phyloP scores from a whole-genome alignment of 352 stramenopile genomes.

The Phytophthora rubi region DNA sequence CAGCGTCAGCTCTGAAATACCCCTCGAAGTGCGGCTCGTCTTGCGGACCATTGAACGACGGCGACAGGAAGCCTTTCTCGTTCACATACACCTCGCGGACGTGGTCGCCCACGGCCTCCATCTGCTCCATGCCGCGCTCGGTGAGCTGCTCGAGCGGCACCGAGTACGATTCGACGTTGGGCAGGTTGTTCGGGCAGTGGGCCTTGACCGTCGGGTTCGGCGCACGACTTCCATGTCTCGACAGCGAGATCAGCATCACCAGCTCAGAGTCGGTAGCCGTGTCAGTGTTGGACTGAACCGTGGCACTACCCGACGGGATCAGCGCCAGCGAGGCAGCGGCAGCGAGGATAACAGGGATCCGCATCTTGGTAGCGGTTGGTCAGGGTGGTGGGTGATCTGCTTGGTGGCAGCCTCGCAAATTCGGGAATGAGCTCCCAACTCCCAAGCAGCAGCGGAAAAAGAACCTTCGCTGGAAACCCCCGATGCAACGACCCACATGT shows the following conservation, averaged over 20 bases:
- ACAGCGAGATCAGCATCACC: constrained; percentile 71
- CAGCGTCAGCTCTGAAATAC: constrained; percentile 77
- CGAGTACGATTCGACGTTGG: constrained; percentile 62
- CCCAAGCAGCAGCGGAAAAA: constrained; percentile 19
- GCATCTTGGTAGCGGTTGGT: constrained; percentile 33
- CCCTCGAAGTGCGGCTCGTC: constrained; percentile 68
- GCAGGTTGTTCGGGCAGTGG: constrained; percentile 70
- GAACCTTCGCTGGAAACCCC: constrained; percentile 27
- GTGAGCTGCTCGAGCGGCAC: constrained; percentile 80
- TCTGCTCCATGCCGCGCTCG: constrained; percentile 74
- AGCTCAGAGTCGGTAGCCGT: constrained; percentile 51
- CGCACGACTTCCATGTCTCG: constrained; percentile 74
- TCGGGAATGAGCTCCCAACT: constrained; percentile 22
- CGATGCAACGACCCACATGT: not conserved
- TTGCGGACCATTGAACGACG: constrained; percentile 67
- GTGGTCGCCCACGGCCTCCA: constrained; percentile 64
- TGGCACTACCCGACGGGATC: constrained; percentile 15
- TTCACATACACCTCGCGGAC: constrained; percentile 79
- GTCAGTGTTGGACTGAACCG: not conserved
- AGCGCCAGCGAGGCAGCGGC: constrained; percentile 26
- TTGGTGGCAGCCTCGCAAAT: constrained; percentile 22
- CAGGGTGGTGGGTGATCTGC: not conserved
- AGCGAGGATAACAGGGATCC: constrained; percentile 35
- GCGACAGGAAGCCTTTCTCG: constrained; percentile 64
- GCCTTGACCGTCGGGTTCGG: constrained; percentile 69